Evolutionary conservation across 768 basidiomycete genomes (phyloP).

Genomic region (Cytidiella melzeri): DNA sequence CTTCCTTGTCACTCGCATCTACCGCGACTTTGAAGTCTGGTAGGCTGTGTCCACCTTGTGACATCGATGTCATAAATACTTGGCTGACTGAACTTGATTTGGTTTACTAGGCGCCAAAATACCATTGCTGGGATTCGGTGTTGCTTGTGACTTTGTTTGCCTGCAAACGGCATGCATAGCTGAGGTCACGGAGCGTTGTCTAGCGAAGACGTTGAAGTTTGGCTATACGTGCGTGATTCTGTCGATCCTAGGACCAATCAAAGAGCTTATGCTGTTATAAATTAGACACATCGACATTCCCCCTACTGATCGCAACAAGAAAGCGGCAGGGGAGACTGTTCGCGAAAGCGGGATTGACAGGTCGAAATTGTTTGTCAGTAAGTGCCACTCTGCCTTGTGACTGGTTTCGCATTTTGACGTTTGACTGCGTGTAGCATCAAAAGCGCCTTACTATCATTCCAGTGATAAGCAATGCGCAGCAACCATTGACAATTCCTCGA

Average conservation of each 20-base stretch:
- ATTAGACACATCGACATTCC: conserved; percentile 70
- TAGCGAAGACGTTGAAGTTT: conserved; percentile 12
- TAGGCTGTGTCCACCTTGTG: background rate
- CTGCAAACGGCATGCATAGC: conserved; percentile 6
- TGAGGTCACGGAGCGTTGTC: conserved; percentile 8
- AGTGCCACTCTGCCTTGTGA: conserved; percentile 16
- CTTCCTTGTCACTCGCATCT: background rate
- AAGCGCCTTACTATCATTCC: conserved; percentile 49
- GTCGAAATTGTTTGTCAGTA: conserved; percentile 68
- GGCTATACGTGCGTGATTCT: conserved; percentile 7
- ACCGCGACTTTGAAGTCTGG: background rate
- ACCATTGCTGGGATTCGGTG: conserved; percentile 12
- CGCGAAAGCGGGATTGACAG: conserved; percentile 49
- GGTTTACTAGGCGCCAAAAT: conserved; percentile 5
- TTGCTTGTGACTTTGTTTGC: conserved; percentile 13
- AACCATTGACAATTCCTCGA: conserved; percentile 56
- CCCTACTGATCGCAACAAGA: conserved; percentile 62
- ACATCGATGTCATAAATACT: background rate
- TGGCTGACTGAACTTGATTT: background rate
- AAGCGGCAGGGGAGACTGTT: conserved; percentile 52
- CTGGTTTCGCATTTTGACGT: background rate
- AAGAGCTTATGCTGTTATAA: background rate
- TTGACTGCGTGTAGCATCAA: conserved; percentile 47
- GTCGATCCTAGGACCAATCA: background rate
- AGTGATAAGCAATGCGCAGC: conserved; percentile 57